Evolutionary conservation across 805 yeast species (phyloP), one percentile per base, ranked within the genome.

Genomic region (Ogataea haglerorum): DNA sequence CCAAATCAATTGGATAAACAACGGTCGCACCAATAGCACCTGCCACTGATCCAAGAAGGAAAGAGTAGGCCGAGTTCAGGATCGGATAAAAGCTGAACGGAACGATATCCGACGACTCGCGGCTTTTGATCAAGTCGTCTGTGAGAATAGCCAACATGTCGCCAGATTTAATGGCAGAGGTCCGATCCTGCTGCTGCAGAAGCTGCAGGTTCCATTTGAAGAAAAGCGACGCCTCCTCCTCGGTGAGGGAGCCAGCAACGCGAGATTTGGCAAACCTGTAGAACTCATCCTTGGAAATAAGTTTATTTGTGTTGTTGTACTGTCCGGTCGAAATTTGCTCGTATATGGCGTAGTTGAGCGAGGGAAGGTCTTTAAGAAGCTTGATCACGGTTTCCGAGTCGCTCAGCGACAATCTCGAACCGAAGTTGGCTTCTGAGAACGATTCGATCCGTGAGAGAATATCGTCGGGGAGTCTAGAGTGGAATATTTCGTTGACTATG

Each of bases 21-120:
- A 85, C 86, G 5, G 96, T 87, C n/a, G 99, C 97, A 47, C 99
- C 99, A 64, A 91, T 80, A 53, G 96, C 93, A 44, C 99, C 99
- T 23, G 99, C 98, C 36, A 90, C 74, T 3, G 97, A 88, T 13
- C 99, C 99, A 44, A 91, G 70, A 22, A 85, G 68, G 64, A 91
- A 91, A 44, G 95, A 88, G 65, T 90, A 87, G 41, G 82, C 73
- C 7, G 95, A 86, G 58, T 86, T 95, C 48, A 91, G 87, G 36
- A 91, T 80, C 52, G 85, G 76, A 71, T 67, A 73, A 36, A 74
- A 67, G 40, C 52, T 49, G 48, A 74, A 74, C 15, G 69, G 60
- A 27, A 50, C 45, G 6, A 49, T 44, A 51, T 70, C 76, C 34
- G 72, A 65, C 16, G 73, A 60, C 34, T 73, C 67, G 48, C 64